Conservation (phyloP, 148 eudicot genomes). For the Cornus controversa region DNA sequence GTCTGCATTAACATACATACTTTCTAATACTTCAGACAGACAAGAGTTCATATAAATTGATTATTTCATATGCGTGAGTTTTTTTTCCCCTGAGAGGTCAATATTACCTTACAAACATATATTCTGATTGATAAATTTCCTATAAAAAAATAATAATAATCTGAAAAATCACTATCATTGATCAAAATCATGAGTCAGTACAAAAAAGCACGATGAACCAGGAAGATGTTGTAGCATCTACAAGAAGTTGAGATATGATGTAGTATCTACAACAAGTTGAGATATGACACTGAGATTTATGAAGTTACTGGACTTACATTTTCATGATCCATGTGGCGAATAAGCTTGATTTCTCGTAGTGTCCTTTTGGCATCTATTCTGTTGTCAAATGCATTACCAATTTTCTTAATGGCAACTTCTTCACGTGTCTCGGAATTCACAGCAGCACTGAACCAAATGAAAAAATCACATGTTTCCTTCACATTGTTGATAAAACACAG, state of each 20-base stretch:
- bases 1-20: no score
- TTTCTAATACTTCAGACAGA: no score
- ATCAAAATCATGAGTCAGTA: not conserved
- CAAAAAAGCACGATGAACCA: not conserved
- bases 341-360: conserved; percentile 79
- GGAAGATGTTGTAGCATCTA: not conserved
- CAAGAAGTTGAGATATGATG: not conserved
- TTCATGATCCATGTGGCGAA: conserved; percentile 78
- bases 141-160: no score
- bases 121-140: no score
- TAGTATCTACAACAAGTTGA: not conserved
- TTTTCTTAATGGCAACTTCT: conserved; percentile 85
- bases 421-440: conserved; percentile 73
- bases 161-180: no score
- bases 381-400: conserved; percentile 79
- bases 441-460: conserved; percentile 60
- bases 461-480: conserved; percentile 10
- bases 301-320: conserved; percentile 43
- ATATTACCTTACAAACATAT: not conserved
- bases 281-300: not conserved
- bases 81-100: not conserved
- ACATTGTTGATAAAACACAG: conserved; percentile 2
- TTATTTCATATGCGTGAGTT: not conserved
- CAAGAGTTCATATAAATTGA: no score
- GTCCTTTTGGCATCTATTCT: conserved; percentile 85